Conservation (phyloP, 2,329 filamentous ascomycete species). For the Blastomyces emzantsi region DNA sequence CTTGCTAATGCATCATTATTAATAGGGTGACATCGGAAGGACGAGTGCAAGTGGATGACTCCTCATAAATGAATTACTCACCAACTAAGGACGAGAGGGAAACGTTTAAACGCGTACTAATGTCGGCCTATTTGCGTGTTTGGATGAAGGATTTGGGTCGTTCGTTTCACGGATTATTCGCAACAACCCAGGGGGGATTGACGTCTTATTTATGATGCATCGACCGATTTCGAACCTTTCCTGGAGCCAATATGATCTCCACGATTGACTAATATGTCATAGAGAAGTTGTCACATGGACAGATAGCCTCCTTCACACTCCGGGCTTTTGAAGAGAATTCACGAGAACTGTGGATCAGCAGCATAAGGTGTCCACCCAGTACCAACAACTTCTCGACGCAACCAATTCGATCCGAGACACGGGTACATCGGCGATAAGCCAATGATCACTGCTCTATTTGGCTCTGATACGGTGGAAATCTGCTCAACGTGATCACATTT, state of each 20-base stretch:
- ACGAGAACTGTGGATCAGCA: background rate
- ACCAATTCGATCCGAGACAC: background rate
- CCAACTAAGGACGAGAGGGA: background rate
- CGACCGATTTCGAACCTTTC: background rate
- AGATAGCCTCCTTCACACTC: background rate
- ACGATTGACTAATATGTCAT: constrained; percentile 4
- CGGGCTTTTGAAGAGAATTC: background rate
- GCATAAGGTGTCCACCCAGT: background rate
- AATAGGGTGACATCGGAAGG: background rate
- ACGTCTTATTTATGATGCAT: constrained; percentile 1
- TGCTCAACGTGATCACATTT: background rate
- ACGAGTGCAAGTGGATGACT: background rate
- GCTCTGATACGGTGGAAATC: background rate
- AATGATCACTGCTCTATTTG: background rate
- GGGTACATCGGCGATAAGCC: background rate
- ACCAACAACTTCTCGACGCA: background rate
- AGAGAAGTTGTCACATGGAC: constrained; percentile 11
- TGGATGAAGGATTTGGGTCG: background rate
- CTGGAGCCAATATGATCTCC: constrained; percentile 6
- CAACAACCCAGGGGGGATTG: background rate
- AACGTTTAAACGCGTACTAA: background rate
- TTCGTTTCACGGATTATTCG: background rate
- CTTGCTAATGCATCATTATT: background rate
- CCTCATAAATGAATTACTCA: background rate
- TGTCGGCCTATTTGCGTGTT: background rate